Percentiles rank a stretch among this genome's conserved stretches.
Evolutionary conservation across 345 rosid genomes (phyloP).

Genomic region (Acer yangbiense): DNA sequence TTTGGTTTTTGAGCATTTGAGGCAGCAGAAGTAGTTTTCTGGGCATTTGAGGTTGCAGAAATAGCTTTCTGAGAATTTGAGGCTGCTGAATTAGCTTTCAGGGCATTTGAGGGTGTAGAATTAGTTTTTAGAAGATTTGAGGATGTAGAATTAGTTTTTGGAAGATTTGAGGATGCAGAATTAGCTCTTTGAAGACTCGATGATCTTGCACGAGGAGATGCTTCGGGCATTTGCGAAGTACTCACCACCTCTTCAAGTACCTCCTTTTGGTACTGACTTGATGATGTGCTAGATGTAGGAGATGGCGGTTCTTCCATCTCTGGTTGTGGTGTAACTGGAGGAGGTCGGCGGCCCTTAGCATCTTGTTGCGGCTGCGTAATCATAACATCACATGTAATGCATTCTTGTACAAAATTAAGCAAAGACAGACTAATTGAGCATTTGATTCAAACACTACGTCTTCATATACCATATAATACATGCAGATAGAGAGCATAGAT

Average conservation of each 20-base stretch:
- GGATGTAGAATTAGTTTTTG: constrained; percentile 11
- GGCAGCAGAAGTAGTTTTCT: constrained; percentile 11
- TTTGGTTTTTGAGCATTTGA: constrained; percentile 21
- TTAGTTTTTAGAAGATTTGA: constrained; percentile 23
- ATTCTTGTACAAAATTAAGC: not conserved
- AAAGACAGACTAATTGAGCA: not conserved
- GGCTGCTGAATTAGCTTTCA: not conserved
- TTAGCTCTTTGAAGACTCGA: not conserved
- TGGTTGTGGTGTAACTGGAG: constrained; percentile 29
- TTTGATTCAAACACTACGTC: not conserved
- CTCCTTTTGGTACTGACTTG: constrained; percentile 60
- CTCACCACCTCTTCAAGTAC: constrained; percentile 38
- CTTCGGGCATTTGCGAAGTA: constrained; percentile 41
- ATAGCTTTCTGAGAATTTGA: not conserved
- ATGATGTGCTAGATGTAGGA: constrained; percentile 67
- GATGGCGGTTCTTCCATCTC: constrained; percentile 63
- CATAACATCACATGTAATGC: not conserved
- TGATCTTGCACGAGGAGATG: constrained; percentile 27
- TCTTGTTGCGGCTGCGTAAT: constrained; percentile 42
- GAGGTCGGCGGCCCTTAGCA: constrained; percentile 38
- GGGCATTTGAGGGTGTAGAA: constrained; percentile 5
- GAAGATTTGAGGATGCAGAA: not conserved
- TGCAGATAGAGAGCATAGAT: not conserved
- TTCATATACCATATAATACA: not conserved
- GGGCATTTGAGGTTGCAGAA: constrained; percentile 23